Evolutionary conservation across 768 basidiomycete species (phyloP).

Genomic region (Podaxis sp.): DNA sequence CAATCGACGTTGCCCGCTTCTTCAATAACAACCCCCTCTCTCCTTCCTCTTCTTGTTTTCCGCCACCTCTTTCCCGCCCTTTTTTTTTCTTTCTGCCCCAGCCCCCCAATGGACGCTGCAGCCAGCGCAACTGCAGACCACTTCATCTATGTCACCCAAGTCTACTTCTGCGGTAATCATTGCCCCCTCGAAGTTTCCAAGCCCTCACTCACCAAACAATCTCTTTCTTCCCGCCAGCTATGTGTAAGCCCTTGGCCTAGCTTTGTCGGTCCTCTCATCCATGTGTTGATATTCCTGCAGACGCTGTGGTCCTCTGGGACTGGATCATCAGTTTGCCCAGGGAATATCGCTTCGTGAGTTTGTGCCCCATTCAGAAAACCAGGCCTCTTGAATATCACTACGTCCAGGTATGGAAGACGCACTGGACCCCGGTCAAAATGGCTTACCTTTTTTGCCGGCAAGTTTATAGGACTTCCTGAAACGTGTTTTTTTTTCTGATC

Average conservation of each 20-base stretch:
- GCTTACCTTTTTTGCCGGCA: slow-evolving; percentile 85
- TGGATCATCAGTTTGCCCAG: slow-evolving; percentile 78
- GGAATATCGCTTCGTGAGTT: slow-evolving; percentile 73
- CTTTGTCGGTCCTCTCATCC: slow-evolving; percentile 29
- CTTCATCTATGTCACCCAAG: slow-evolving; percentile 80
- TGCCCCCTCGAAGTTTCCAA: slow-evolving; percentile 19
- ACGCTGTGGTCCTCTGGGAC: slow-evolving; percentile 83
- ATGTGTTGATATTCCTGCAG: slow-evolving; percentile 37
- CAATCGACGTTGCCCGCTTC: slow-evolving; percentile 33
- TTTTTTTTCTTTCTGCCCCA: slow-evolving; percentile 23
- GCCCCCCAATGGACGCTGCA: slow-evolving; percentile 28
- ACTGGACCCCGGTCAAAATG: slow-evolving; percentile 82
- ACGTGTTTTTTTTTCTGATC: slow-evolving; percentile 21
- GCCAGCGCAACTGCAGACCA: slow-evolving; percentile 58
- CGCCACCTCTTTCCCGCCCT: slow-evolving; percentile 28
- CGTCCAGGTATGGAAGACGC: slow-evolving; percentile 74
- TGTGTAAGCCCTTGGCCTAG: slow-evolving; percentile 52
- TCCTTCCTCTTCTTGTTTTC: slow-evolving; percentile 39
- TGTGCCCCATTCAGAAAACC: slow-evolving; percentile 20
- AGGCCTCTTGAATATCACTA: slow-evolving; percentile 20
- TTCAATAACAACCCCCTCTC: slow-evolving; percentile 24
- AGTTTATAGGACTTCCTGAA: slow-evolving; percentile 29
- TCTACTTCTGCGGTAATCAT: slow-evolving; percentile 83
- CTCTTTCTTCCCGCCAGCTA: slow-evolving; percentile 45
- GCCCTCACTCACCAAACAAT: slow-evolving; percentile 27